Conservation (phyloP, 345 rosid species). For the Raphanus raphanistrum region DNA sequence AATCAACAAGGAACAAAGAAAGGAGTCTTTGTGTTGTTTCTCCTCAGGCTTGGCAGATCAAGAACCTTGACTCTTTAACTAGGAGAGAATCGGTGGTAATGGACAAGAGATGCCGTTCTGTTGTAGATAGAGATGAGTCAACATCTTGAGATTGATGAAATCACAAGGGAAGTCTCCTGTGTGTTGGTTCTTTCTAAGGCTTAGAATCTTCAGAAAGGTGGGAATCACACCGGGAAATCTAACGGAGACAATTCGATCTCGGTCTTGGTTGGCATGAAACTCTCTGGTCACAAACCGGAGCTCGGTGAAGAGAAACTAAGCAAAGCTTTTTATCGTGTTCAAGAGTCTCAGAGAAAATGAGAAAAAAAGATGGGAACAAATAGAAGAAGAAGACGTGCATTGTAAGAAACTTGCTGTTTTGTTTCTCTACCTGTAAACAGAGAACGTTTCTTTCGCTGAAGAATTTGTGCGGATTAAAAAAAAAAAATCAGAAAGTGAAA, state of each 20-base stretch:
- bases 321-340: slow-evolving; percentile 73
- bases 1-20: slow-evolving; percentile 54
- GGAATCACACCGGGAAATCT: slow-evolving; percentile 88
- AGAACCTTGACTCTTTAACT: slow-evolving; percentile 58
- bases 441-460: slow-evolving; percentile 6
- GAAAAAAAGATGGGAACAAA: slow-evolving; percentile 40
- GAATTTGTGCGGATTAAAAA: not conserved
- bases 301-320: slow-evolving; percentile 58
- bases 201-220: slow-evolving; percentile 69
- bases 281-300: slow-evolving; percentile 67
- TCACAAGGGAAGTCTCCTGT: slow-evolving; percentile 70
- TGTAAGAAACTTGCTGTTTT: slow-evolving; percentile 26
- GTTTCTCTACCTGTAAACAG: slow-evolving; percentile 19
- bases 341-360: slow-evolving; percentile 44
- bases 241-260: slow-evolving; percentile 45
- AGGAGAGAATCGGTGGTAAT: slow-evolving; percentile 56
- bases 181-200: slow-evolving; percentile 76
- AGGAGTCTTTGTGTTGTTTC: slow-evolving; percentile 13
- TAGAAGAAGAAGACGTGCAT: slow-evolving; percentile 33
- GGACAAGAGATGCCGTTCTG: slow-evolving; percentile 66
- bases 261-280: slow-evolving; percentile 59
- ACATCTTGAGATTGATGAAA: slow-evolving; percentile 55
- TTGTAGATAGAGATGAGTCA: slow-evolving; percentile 80
- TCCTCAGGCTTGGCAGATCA: slow-evolving; percentile 56
- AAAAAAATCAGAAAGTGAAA: not conserved